Evolutionary conservation across 768 basidiomycete genomes (phyloP).

Genomic region (Podaxis rugospora): DNA sequence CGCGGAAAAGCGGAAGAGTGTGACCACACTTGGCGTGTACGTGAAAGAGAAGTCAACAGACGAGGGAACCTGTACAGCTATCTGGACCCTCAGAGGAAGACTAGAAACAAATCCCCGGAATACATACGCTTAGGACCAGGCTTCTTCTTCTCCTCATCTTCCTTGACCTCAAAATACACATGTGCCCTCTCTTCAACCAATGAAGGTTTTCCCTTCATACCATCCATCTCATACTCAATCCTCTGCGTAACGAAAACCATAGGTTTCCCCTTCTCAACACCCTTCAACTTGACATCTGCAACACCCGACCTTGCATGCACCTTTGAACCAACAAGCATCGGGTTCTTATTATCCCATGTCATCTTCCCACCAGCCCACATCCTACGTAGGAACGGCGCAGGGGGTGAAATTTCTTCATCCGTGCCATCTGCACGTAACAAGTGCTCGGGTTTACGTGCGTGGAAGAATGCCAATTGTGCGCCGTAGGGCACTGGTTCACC

Average conservation of each 20-base stretch:
- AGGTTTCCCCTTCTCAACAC: slow-evolving; percentile 56
- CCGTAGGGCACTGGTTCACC: slow-evolving; percentile 50
- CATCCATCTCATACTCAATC: slow-evolving; percentile 46
- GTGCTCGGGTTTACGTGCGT: slow-evolving; percentile 54
- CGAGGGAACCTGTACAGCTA: slow-evolving; percentile 49
- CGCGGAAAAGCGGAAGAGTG: slow-evolving; percentile 83
- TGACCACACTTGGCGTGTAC: slow-evolving; percentile 64
- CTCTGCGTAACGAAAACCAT: slow-evolving; percentile 75
- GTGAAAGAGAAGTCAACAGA: slow-evolving; percentile 56
- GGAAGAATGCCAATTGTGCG: slow-evolving; percentile 75
- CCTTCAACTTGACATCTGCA: slow-evolving; percentile 54
- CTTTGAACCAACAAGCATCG: slow-evolving; percentile 49
- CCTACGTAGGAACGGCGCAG: slow-evolving; percentile 66
- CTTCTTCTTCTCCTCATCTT: slow-evolving; percentile 13
- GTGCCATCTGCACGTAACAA: slow-evolving; percentile 65
- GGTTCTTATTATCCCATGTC: slow-evolving; percentile 46
- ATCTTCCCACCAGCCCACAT: slow-evolving; percentile 82
- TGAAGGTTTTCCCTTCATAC: slow-evolving; percentile 34
- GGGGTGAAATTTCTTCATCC: slow-evolving; percentile 67
- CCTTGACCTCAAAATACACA: slow-evolving; percentile 44
- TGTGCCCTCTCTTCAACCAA: slow-evolving; percentile 64
- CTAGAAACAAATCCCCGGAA: no score
- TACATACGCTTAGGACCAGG: slow-evolving; percentile 1
- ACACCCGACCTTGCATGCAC: slow-evolving; percentile 47
- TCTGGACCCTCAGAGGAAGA: neutral